A percentile compares a stretch with the other conserved stretches of the same genome.
Conservation (phyloP, 1,284 basidiomycete genomes). For the Trametes polyzona region DNA sequence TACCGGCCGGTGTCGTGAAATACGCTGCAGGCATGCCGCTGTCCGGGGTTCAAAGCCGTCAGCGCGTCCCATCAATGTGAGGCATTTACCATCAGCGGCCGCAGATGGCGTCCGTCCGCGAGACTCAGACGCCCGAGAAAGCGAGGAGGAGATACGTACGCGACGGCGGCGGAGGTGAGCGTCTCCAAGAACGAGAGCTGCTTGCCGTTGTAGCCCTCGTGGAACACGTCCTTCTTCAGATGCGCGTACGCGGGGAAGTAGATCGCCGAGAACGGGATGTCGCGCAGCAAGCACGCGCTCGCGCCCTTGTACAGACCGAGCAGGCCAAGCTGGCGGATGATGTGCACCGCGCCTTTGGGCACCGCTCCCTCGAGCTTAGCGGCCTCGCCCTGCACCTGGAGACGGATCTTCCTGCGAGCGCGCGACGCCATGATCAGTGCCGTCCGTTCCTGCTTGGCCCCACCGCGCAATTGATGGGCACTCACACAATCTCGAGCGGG, state of each 20-base stretch:
- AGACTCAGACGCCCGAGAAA: too few relatives aligned
- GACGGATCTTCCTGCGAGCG: conserved; percentile 93
- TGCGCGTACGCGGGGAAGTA: conserved; percentile 85
- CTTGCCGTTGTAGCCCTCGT: conserved; percentile 96
- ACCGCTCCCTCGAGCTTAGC: conserved; percentile 81
- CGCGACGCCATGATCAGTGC: conserved; percentile 26
- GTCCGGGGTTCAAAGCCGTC: conserved; percentile 19
- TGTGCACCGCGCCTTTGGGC: conserved; percentile 88
- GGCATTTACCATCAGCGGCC: conserved; percentile 21
- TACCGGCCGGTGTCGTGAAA: conserved; percentile 83
- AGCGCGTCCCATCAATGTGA: conserved; percentile 22
- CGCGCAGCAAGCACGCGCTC: conserved; percentile 85
- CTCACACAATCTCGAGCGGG: conserved; percentile 93
- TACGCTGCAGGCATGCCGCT: conserved; percentile 97
- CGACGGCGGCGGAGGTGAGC: conserved; percentile 79
- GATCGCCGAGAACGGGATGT: conserved; percentile 93
- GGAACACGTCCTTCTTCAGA: conserved; percentile 91
- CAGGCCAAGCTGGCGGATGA: conserved; percentile 91
- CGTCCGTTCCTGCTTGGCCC: conserved; percentile 8
- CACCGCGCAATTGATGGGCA: conserved; percentile 29
- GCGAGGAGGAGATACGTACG: too few relatives aligned
- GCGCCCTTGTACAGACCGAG: conserved; percentile 93
- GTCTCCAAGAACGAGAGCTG: conserved; percentile 92
- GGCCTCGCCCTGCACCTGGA: conserved; percentile 96
- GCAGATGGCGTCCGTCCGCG: conserved; percentile 19